Base-by-base conservation (phyloP, 225 moss, liverwort and hornwort genomes). In the Rhytidiadelphus loreus region DNA sequence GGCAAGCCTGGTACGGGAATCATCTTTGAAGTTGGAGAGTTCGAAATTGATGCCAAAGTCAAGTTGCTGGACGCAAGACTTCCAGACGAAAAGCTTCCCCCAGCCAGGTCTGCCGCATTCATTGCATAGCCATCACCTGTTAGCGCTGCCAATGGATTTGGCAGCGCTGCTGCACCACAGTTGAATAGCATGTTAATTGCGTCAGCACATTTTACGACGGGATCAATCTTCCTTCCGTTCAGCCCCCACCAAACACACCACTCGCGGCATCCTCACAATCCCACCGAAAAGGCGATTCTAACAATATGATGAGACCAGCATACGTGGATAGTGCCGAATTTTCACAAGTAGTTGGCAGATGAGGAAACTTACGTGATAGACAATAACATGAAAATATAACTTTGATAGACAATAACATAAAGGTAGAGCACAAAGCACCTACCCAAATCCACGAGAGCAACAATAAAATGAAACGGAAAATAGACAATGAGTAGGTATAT, bases 1-100 rank as follows among this genome's bases (percentile, higher is more conserved):
- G 97, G 96, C 88, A 98, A 94, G 82, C 98, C 97, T 59, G 97
- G 98, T 50, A 98, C 97, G 63, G 98, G 98, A 71, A 98, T 97
- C 98, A 98, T 98, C 84, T 98, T 98, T 55, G 94, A 90, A 77
- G 96, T 86, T 87, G 96, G 93, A 65, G 96, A 92, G 84, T 88
- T 93, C 65, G 93, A 89, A 88, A 93, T 89, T 41, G 95, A 84
- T 85, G 89, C 90, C 84, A 96, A 87, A 88, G 85, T 91, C 80
- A 96, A 74, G 92, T 90, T 95, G 86, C 80, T 94, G 41, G 91
- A 89, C 50, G 93, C 85, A 72, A 96, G 83, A 84, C 93, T 88
- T 72, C 93, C 94, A 62, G 95, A 94, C 81, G 94, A 90, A 80
- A 95, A 92, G 80, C 92, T 92, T 76, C 97, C 97, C 73, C 97